phyloP scores from a whole-genome alignment of 2,329 filamentous ascomycete genomes.

The Hymenotorrendiella dingleyae region DNA sequence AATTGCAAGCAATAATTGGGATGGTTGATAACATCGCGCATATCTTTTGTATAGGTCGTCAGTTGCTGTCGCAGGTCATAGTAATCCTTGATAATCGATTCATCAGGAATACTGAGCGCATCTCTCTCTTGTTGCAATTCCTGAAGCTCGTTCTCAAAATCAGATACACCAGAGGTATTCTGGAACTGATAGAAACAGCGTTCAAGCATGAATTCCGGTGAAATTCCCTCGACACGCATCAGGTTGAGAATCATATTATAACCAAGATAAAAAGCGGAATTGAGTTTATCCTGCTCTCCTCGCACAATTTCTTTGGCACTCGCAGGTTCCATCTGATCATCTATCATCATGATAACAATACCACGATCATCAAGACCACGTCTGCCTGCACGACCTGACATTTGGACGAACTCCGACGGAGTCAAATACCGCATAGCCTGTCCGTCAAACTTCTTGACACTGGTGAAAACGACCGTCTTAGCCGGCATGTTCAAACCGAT shows the following conservation, averaged over 20 bases:
- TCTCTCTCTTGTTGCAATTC: conserved; percentile 71
- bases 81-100: conserved; percentile 87
- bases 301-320: conserved; percentile 94
- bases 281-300: conserved; percentile 92
- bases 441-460: conserved; percentile 92
- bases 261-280: conserved; percentile 94
- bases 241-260: conserved; percentile 99
- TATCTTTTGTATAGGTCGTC: conserved; percentile 77
- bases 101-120: conserved; percentile 73
- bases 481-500: conserved; percentile 99
- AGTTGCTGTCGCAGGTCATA: conserved; percentile 84
- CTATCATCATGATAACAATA: conserved; percentile 99
- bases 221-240: conserved; percentile 97
- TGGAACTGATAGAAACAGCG: conserved; percentile 98
- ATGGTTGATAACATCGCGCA: conserved; percentile 86
- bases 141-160: conserved; percentile 76
- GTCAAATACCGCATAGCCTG: conserved; percentile 75
- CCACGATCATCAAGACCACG: conserved; percentile 95
- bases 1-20: conserved; percentile 81
- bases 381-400: conserved; percentile 95
- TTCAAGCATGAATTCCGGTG: conserved; percentile 98
- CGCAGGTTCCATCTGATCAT: conserved; percentile 90
- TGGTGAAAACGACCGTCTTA: conserved; percentile 98
- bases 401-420: conserved; percentile 95
- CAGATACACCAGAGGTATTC: conserved; percentile 80